A percentile compares a stretch with the other conserved stretches of the same genome.
phyloP scores from a whole-genome alignment of 192 early-diverging fungal species.

The Coemansia sp. region DNA sequence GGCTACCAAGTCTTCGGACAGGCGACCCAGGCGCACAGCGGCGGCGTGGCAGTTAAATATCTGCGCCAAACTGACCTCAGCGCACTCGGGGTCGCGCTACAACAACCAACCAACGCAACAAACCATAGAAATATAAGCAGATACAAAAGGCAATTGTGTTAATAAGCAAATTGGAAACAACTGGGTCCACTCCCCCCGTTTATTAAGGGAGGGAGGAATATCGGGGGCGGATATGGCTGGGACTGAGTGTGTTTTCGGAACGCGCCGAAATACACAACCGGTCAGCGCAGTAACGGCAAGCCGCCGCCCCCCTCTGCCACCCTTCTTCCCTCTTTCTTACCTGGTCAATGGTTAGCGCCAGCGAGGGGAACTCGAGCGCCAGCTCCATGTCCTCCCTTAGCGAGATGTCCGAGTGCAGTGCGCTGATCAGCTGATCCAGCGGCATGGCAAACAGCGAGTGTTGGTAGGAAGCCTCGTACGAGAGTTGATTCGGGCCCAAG shows the following conservation, averaged over 20 bases:
- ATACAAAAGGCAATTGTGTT: background rate
- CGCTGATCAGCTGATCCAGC: slow-evolving; percentile 26
- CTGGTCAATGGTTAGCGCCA: slow-evolving; percentile 36
- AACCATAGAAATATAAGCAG: background rate
- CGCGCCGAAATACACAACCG: no score
- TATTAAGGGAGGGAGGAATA: no score
- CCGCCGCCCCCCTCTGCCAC: background rate
- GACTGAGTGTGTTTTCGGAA: no score
- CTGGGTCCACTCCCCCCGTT: no score
- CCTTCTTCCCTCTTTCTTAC: slow-evolving; percentile 12
- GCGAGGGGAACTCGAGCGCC: slow-evolving; percentile 45
- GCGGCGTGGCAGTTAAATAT: slow-evolving; percentile 47
- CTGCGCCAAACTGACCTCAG: slow-evolving; percentile 16
- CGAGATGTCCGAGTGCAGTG: slow-evolving; percentile 26
- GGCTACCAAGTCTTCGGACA: slow-evolving; percentile 33
- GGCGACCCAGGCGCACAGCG: slow-evolving; percentile 18
- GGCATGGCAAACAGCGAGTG: slow-evolving; percentile 21
- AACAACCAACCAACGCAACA: background rate
- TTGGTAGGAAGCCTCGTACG: slow-evolving; percentile 24
- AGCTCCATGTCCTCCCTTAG: slow-evolving; percentile 23
- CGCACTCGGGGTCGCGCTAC: slow-evolving; percentile 42
- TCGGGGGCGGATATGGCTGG: no score
- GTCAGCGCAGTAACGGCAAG: no score
- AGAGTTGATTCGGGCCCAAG: slow-evolving; percentile 28
- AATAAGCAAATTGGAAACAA: background rate